Base-by-base conservation (phyloP, 306 rosid species). In the Vigna nakashimae region DNA sequence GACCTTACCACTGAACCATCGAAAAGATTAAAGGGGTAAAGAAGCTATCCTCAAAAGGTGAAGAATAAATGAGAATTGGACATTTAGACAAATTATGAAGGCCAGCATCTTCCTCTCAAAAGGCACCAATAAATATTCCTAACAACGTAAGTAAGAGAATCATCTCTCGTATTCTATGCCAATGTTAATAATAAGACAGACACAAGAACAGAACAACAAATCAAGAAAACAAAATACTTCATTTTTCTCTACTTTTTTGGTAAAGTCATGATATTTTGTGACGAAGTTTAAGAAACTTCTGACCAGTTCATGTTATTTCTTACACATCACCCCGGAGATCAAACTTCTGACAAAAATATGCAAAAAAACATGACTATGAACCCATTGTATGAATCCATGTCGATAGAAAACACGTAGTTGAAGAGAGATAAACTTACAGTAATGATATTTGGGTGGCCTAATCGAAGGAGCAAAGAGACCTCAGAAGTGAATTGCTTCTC, bases 401-500 rank as follows among this genome's bases (percentile, higher is more conserved):
- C 0, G 32, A 2, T 57, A 38, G 1, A 42, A 2, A 17, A 58
- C 11, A 75, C 6, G 18, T 5, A 1, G 4, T 14, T 17, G 20
- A 64, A 75, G 24, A 79, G 79, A 22, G 20, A 32, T 46, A 57
- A 50, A 71, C 90, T 87, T 84, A 92, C 99, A 59, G 98, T 85
- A 83, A 96, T 88, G 82, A 96, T 92, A 83, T 96, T 92, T 3
- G 90, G 96, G 84, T 92, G 99, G 43, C 72, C 71, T 87, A 96
- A 43, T 14, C 88, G 83, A 62, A 96, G 87, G 36, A 96, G 83
- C 83, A 91, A 80, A 62, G 96, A 84, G 60, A 96, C 99, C 72
- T 96, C 99, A 1, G 97, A 91, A 82, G 85, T 91, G 79, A 96
- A 96, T 67, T 96, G 98, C 50, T 73, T 88, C 82, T 96, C 99